These are phyloP conservation scores for Termitomyces sp. DNA, from an alignment of 768 basidiomycete genomes.

Conservation along the genomic window DNA sequence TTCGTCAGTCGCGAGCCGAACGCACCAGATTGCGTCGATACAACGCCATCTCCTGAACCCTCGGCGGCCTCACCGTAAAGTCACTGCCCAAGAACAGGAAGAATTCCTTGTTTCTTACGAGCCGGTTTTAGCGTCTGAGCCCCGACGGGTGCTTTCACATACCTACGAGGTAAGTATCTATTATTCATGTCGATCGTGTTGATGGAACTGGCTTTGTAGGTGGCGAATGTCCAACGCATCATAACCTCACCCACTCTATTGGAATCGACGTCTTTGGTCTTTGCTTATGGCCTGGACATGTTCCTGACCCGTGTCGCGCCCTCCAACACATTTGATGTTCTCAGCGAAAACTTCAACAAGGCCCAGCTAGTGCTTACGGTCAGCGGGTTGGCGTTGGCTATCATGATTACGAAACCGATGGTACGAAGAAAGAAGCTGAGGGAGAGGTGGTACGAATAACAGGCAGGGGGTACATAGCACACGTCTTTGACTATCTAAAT, in stretches of 20 bases:
- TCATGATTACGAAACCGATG: constrained; percentile 78
- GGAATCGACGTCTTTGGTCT: constrained; percentile 88
- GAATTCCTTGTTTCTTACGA: constrained; percentile 87
- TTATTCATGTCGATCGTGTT: not conserved
- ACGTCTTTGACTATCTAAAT: not conserved
- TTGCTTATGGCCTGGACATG: constrained; percentile 84
- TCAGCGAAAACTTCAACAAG: constrained; percentile 93
- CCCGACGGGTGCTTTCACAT: constrained; percentile 45
- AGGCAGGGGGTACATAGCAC: not conserved
- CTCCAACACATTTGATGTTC: constrained; percentile 87
- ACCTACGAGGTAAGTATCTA: constrained; percentile 31
- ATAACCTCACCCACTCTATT: constrained; percentile 78
- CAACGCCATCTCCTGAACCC: constrained; percentile 76
- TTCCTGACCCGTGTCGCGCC: constrained; percentile 84
- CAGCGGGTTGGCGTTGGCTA: constrained; percentile 62
- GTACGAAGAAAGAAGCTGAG: constrained; percentile 61
- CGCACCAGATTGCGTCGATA: constrained; percentile 69
- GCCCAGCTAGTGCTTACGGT: constrained; percentile 83
- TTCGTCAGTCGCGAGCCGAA: constrained; percentile 65
- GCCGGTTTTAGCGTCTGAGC: constrained; percentile 67
- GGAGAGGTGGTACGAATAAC: constrained; percentile 70
- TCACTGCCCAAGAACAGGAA: constrained; percentile 72
- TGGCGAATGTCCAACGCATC: constrained; percentile 63
- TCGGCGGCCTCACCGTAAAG: constrained; percentile 70
- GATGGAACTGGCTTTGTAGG: constrained; percentile 31